phyloP scores from a whole-genome alignment of 805 yeast species.

The Sporopachydermia lactativora region DNA sequence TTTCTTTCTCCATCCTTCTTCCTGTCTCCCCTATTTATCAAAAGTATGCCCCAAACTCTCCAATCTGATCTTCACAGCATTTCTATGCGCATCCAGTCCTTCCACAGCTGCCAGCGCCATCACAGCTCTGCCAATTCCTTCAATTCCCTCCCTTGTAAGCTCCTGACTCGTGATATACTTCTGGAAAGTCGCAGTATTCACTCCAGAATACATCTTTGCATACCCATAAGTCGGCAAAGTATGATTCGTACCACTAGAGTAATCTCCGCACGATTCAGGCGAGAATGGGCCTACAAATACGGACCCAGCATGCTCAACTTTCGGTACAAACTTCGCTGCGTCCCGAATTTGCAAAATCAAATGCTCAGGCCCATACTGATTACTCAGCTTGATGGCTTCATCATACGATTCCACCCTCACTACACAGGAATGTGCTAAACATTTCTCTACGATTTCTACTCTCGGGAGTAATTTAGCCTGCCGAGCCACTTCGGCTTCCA shows the following conservation, averaged over 20 bases:
- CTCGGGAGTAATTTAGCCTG: slow-evolving; percentile 85
- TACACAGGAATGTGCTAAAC: slow-evolving; percentile 84
- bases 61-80: slow-evolving; percentile 92
- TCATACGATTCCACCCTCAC: slow-evolving; percentile 53
- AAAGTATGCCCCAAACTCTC: slow-evolving; percentile 47
- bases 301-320: slow-evolving; percentile 87
- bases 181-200: slow-evolving; percentile 89
- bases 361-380: slow-evolving; percentile 95
- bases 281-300: slow-evolving; percentile 93
- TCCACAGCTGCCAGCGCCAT: slow-evolving; percentile 93
- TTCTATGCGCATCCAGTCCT: slow-evolving; percentile 94
- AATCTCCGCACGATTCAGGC: slow-evolving; percentile 98
- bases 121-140: slow-evolving; percentile 88
- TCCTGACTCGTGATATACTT: slow-evolving; percentile 92
- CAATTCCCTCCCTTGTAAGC: slow-evolving; percentile 72
- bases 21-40: slow-evolving; percentile 13
- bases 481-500: slow-evolving; percentile 69
- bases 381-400: slow-evolving; percentile 78
- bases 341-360: slow-evolving; percentile 79
- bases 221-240: slow-evolving; percentile 98
- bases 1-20: slow-evolving; percentile 1
- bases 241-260: slow-evolving; percentile 96
- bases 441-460: slow-evolving; percentile 82
- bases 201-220: slow-evolving; percentile 95
- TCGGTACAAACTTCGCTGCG: slow-evolving; percentile 56